phyloP scores from a whole-genome alignment of 148 eudicot genomes.

The Talinum fruticosum region DNA sequence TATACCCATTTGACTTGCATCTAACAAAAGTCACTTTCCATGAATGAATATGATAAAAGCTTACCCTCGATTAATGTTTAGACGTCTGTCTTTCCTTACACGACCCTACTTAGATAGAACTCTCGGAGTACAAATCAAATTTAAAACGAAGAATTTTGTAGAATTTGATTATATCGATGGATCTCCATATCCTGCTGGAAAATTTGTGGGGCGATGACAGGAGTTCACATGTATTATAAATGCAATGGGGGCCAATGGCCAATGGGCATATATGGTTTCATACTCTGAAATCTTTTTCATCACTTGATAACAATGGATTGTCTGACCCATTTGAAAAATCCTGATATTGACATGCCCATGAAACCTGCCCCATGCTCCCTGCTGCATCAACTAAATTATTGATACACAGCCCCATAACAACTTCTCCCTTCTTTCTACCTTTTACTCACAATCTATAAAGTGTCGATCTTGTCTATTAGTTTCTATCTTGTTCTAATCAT shows the following conservation, averaged over 20 bases:
- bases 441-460: too few species aligned
- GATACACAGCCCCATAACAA: background rate
- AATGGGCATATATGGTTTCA: background rate
- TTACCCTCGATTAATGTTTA: too few species aligned
- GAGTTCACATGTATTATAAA: background rate
- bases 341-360: background rate
- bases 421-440: too few species aligned
- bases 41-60: background rate
- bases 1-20: slow-evolving; percentile 19
- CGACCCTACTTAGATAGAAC: too few species aligned
- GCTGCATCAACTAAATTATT: background rate
- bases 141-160: too few species aligned
- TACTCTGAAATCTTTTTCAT: slow-evolving; percentile 1
- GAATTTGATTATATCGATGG: too few species aligned
- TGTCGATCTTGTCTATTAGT: too few species aligned
- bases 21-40: background rate
- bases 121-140: too few species aligned
- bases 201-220: background rate
- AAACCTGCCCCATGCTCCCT: background rate
- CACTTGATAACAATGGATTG: background rate
- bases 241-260: slow-evolving; percentile 1
- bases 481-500: too few species aligned
- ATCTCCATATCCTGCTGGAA: background rate
- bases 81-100: too few species aligned
- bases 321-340: background rate